Conservation (phyloP, 2,329 filamentous ascomycete species). For the Triangularia setosa region DNA sequence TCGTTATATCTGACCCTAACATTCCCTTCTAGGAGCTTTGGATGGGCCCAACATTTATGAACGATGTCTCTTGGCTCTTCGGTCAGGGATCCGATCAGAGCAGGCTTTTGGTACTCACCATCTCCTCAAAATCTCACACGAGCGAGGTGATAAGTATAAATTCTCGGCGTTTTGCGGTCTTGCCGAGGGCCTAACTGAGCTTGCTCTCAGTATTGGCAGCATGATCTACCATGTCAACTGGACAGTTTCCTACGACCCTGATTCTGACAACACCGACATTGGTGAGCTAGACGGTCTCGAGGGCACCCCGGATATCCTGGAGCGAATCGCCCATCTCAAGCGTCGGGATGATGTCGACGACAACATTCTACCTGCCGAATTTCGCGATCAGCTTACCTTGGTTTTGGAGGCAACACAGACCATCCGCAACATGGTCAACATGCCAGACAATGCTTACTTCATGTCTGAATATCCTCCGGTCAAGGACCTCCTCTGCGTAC, state of each 20-base stretch:
- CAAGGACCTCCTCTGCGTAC: constrained; percentile 78
- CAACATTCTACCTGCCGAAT: constrained; percentile 68
- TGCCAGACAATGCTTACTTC: constrained; percentile 82
- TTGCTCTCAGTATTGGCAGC: constrained; percentile 71
- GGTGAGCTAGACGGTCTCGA: constrained; percentile 52
- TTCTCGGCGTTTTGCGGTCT: constrained; percentile 89
- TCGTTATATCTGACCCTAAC: constrained; percentile 19
- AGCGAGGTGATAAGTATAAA: constrained; percentile 91
- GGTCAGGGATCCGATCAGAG: constrained; percentile 73
- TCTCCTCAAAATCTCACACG: constrained; percentile 90
- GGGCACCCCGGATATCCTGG: constrained; percentile 68
- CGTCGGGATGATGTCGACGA: constrained; percentile 55
- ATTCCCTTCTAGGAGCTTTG: constrained; percentile 30
- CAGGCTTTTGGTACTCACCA: constrained; percentile 93
- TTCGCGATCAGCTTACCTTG: constrained; percentile 66
- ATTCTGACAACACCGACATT: constrained; percentile 51
- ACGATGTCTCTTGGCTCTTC: constrained; percentile 77
- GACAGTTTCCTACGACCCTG: constrained; percentile 65
- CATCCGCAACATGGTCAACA: constrained; percentile 91
- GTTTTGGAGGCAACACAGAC: constrained; percentile 85
- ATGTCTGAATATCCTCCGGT: constrained; percentile 71
- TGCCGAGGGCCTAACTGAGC: constrained; percentile 82
- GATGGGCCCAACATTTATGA: constrained; percentile 88
- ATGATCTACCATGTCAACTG: constrained; percentile 81
- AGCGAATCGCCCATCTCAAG: constrained; percentile 63